Conservation (phyloP, 257 asterid species). For the Solanum ossicruentum region DNA sequence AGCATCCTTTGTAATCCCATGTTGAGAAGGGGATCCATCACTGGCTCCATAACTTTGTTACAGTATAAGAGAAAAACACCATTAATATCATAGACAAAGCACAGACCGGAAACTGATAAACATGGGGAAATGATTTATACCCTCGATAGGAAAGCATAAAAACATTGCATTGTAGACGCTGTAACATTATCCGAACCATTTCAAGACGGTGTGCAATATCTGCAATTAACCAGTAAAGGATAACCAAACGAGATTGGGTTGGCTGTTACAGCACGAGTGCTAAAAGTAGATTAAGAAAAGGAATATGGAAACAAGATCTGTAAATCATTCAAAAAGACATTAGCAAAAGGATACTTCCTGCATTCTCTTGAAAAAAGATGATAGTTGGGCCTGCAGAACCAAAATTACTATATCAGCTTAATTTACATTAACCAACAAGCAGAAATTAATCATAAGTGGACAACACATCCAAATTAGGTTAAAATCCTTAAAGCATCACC, state of each 20-base stretch:
- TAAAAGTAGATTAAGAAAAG: neutral
- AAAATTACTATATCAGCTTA: neutral
- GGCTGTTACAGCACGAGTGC: neutral
- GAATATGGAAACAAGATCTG: neutral
- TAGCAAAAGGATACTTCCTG: conserved; percentile 85
- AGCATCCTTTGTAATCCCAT: conserved; percentile 83
- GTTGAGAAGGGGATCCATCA: conserved; percentile 96
- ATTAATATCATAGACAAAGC: neutral
- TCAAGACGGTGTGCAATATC: conserved; percentile 99
- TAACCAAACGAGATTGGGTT: neutral
- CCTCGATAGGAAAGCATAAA: conserved; percentile 99
- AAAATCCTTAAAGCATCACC: neutral
- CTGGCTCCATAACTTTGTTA: conserved; percentile 84
- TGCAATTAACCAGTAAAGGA: conserved; percentile 50
- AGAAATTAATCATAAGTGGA: neutral
- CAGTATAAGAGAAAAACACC: conserved; percentile 5
- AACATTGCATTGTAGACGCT: conserved; percentile 84
- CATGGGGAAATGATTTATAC: conserved; percentile 19
- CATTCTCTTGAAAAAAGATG: conserved; percentile 98
- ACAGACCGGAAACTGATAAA: neutral
- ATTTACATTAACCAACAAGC: neutral
- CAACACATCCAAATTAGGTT: neutral
- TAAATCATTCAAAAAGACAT: neutral
- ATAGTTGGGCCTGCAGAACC: conserved; percentile 82
- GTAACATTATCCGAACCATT: conserved; percentile 81